Evolutionary conservation across 164 flowering plant genomes (phyloP).

Genomic region (Vitis cinerea): DNA sequence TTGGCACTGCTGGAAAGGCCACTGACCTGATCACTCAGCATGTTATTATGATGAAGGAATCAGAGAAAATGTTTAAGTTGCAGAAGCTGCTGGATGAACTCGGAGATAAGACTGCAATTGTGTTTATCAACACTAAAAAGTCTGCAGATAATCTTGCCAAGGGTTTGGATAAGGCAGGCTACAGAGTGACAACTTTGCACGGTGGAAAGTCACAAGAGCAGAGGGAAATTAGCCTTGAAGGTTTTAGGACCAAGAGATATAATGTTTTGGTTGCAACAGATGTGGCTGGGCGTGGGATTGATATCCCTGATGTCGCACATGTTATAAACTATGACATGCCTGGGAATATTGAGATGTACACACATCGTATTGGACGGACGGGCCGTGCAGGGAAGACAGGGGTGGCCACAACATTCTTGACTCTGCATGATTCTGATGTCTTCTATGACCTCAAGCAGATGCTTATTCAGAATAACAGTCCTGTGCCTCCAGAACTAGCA

Average conservation of each 20-base stretch:
- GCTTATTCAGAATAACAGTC: slow-evolving; percentile 83
- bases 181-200: slow-evolving; percentile 79
- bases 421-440: slow-evolving; percentile 77
- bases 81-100: slow-evolving; percentile 70
- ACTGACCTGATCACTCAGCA: slow-evolving; percentile 77
- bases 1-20: slow-evolving; percentile 93
- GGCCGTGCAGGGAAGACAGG: slow-evolving; percentile 98
- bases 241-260: slow-evolving; percentile 80
- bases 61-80: slow-evolving; percentile 63
- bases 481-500: slow-evolving; percentile 88
- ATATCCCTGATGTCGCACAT: slow-evolving; percentile 90
- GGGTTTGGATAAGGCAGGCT: slow-evolving; percentile 66
- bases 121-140: slow-evolving; percentile 84
- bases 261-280: slow-evolving; percentile 95
- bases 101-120: slow-evolving; percentile 87
- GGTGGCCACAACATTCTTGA: slow-evolving; percentile 86
- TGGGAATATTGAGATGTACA: slow-evolving; percentile 74
- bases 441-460: slow-evolving; percentile 93
- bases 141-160: slow-evolving; percentile 69
- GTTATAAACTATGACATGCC: slow-evolving; percentile 92
- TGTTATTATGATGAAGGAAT: slow-evolving; percentile 76
- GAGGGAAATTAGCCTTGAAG: slow-evolving; percentile 90
- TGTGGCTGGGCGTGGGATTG: slow-evolving; percentile 96
- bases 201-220: slow-evolving; percentile 95
- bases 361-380: slow-evolving; percentile 91